phyloP scores from a whole-genome alignment of 352 stramenopile species.

The Pythium aquatile region DNA sequence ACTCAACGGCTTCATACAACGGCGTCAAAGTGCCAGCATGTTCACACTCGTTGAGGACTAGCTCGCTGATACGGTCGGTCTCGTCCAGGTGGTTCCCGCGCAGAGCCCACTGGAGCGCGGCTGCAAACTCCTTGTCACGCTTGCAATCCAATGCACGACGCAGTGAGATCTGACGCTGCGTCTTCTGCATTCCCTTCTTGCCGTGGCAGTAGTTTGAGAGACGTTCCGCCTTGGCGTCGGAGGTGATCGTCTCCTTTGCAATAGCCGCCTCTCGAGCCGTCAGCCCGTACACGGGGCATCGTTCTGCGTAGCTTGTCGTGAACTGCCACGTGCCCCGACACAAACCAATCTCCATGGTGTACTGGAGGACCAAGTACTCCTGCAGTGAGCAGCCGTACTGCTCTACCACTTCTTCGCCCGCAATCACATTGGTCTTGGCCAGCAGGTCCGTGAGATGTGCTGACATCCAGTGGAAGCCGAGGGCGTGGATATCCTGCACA shows the following conservation, averaged over 20 bases:
- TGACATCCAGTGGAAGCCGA: slow-evolving; percentile 78
- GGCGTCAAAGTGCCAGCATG: slow-evolving; percentile 34
- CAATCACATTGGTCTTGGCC: slow-evolving; percentile 49
- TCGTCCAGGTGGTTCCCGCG: slow-evolving; percentile 57
- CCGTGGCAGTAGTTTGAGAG: slow-evolving; percentile 54
- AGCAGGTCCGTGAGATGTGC: slow-evolving; percentile 67
- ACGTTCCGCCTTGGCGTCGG: slow-evolving; percentile 58
- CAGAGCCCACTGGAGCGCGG: slow-evolving; percentile 65
- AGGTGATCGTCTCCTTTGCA: slow-evolving; percentile 45
- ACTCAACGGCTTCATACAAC: slow-evolving; percentile 69
- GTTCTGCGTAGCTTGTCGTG: slow-evolving; percentile 58
- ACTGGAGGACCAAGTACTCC: slow-evolving; percentile 64
- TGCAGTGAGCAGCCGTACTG: slow-evolving; percentile 49
- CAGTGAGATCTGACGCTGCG: slow-evolving; percentile 37
- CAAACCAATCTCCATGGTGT: slow-evolving; percentile 61
- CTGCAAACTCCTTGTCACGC: slow-evolving; percentile 35
- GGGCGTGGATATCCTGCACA: slow-evolving; percentile 57
- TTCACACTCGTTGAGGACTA: slow-evolving; percentile 50
- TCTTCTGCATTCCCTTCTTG: slow-evolving; percentile 38
- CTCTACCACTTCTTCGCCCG: slow-evolving; percentile 41
- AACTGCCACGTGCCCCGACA: slow-evolving; percentile 70
- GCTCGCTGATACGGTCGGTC: slow-evolving; percentile 54
- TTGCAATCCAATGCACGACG: slow-evolving; percentile 47
- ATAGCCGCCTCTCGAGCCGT: slow-evolving; percentile 42
- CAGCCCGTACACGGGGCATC: slow-evolving; percentile 51